These are phyloP conservation scores for Miscanthus lutarioriparius DNA, from an alignment of 176 grass and related monocot species.

Conservation along the genomic window DNA sequence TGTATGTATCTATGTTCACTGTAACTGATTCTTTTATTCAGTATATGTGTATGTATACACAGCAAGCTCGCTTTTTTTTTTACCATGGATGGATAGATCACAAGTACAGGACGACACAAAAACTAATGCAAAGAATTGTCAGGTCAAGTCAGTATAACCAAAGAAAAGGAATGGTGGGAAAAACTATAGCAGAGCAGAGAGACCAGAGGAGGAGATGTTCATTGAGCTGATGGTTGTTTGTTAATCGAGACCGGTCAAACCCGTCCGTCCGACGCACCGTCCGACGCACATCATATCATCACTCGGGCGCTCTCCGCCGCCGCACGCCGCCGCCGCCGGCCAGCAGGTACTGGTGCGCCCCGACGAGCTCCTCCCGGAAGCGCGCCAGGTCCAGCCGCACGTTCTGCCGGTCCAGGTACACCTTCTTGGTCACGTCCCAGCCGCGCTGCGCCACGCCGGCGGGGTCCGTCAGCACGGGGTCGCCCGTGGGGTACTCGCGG, in stretches of 20 bases:
- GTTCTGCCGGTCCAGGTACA: constrained; percentile 84
- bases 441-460: constrained; percentile 59
- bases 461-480: constrained; percentile 81
- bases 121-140: constrained; percentile 62
- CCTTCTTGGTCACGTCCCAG: constrained; percentile 83
- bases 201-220: neutral
- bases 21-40: constrained; percentile 7
- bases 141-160: constrained; percentile 37
- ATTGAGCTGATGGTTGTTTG: neutral
- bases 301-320: neutral
- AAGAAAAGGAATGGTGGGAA: neutral
- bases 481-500: constrained; percentile 53
- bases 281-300: neutral
- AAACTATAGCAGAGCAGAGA: neutral
- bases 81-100: neutral
- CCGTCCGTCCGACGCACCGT: neutral
- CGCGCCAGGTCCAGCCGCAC: constrained; percentile 59
- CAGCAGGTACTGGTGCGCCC: constrained; percentile 56
- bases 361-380: constrained; percentile 58
- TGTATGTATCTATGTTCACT: no score
- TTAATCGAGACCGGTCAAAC: constrained; percentile 22
- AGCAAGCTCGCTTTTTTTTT: constrained; percentile 14
- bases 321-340: constrained; percentile 24
- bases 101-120: constrained; percentile 22
- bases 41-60: neutral